Evolutionary conservation across 208 protist species (phyloP), one percentile per base, ranked within the genome.

Genomic region (Lotmaria passim): DNA sequence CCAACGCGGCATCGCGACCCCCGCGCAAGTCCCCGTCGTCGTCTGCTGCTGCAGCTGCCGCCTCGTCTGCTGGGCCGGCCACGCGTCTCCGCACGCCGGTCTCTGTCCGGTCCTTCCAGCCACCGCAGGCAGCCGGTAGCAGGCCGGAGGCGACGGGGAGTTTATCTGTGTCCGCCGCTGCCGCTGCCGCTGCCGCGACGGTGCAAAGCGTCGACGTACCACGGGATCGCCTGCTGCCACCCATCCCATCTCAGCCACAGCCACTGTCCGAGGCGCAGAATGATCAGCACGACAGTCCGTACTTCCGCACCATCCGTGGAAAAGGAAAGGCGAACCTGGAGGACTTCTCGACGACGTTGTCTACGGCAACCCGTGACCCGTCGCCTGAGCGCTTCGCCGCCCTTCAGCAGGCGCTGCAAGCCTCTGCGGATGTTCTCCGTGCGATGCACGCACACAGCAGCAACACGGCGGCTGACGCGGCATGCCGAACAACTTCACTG

Each of bases 191-290:
- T 1, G 33, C 46, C 19, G 62, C 24, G 14, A 50, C n/a, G 31
- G 47, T 53, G 48, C 14, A 46, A 46, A 60, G 24, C 17, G 24
- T 77, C 39, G 71, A 71, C 7, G 63, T 77, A 19, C 57, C 63
- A 23, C 39, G 64, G 14, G 63, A 77, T 48, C 71, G 63, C 1
- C 71, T 60, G 21, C 56, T 71, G 34, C 59, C 61, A 6, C 63
- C 56, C 28, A 53, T 52, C 24, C 8, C 33, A 6, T 1, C 26
- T 14, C 57, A 65, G 36, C 58, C 30, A 26, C 26, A 51, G 34
- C n/a, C 17, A 4, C 12, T 26, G 36, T n/a, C 30, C 10, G 7
- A 26, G 38, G 17, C 5, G 38, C 28, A 69, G 19, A 34, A 19
- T 12, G 24, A 43, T 0, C n/a, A 47, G 28, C 43, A 77, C 57